Base-by-base conservation (phyloP, 2,329 filamentous ascomycete genomes). In the Penicillium sp. region DNA sequence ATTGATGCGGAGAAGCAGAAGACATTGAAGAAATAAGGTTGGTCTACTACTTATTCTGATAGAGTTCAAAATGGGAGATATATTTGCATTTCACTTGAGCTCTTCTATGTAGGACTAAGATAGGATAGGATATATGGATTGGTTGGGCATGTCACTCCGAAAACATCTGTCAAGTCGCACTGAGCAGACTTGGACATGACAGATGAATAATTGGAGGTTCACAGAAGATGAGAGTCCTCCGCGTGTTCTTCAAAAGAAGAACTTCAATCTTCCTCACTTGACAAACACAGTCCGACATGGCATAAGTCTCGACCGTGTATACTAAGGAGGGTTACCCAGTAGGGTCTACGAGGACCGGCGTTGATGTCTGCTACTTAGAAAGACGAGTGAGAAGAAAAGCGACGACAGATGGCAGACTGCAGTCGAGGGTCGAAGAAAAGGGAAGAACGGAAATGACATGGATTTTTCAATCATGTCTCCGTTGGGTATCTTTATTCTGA, bases 1-100 rank as follows among this genome's bases (percentile, higher is more conserved):
- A 83, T 90, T 63, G 90, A 94, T 79, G 94, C 91, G 1, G 92
- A 97, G 84, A 99, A 99, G 84, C 93, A 88, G 78, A 88, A 87
- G 79, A 88, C 84, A 33, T 67, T 88, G 72, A 88, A 88, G 77
- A 80, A 84, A 66, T 77, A 49, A 67, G 59, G 40, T 9, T 36
- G 5, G 50, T 45, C 16, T 48, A 44, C 37, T 47, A 43, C 42
- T 19, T 43, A 45, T 43, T 25, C 14, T 46, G 28, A 17, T 5
- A 28, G 19, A 33, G 26, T 26, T n/a, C 40, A 47, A 56, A 45
- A 48, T 31, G 30, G 22, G 41, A 52, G 28, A 49, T 50, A 30
- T 28, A 37, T 31, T 41, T 48, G 50, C 36, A 36, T 45, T 50
- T 40, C 16, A n/a, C n/a, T n/a, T n/a, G n/a, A n/a, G n/a, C n/a